Percentiles rank a stretch among this genome's conserved stretches.
Evolutionary conservation across 805 yeast genomes (phyloP).

Genomic region (Candida sakaeoensis): DNA sequence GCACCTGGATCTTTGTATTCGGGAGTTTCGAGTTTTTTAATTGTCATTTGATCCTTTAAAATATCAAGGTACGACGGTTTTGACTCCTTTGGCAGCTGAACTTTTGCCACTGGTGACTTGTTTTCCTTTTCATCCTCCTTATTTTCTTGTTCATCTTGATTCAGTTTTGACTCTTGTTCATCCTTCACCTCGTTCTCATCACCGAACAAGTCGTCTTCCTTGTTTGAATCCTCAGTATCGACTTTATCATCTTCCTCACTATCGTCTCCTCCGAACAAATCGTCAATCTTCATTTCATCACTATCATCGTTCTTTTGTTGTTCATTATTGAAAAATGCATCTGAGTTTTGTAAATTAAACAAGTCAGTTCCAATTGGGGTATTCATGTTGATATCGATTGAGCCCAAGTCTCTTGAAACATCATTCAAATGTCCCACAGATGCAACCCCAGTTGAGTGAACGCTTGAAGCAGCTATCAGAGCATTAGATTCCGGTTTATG

Average conservation of each 20-base stretch:
- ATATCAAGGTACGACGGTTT: conserved; percentile 37
- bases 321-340: conserved; percentile 13
- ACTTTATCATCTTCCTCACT: conserved; percentile 8
- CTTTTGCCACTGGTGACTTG: neutral
- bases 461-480: conserved; percentile 16
- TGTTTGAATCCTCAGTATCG: conserved; percentile 10
- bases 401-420: conserved; percentile 13
- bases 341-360: conserved; percentile 12
- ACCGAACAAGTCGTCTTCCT: conserved; percentile 21
- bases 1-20: conserved; percentile 83
- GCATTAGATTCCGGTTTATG: conserved; percentile 1
- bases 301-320: conserved; percentile 5
- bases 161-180: too few relatives aligned
- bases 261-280: conserved; percentile 13
- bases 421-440: conserved; percentile 15
- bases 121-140: neutral
- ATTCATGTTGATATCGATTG: conserved; percentile 13
- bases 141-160: neutral
- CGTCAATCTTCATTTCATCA: conserved; percentile 22
- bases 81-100: neutral
- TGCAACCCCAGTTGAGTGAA: conserved; percentile 17
- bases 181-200: neutral
- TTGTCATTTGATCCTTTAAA: conserved; percentile 57
- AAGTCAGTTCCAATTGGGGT: conserved; percentile 15
- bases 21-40: conserved; percentile 27